A percentile compares a stretch with the other conserved stretches of the same genome.
Evolutionary conservation across 441 rosid species (phyloP).

Genomic region (Omphalea diandra): DNA sequence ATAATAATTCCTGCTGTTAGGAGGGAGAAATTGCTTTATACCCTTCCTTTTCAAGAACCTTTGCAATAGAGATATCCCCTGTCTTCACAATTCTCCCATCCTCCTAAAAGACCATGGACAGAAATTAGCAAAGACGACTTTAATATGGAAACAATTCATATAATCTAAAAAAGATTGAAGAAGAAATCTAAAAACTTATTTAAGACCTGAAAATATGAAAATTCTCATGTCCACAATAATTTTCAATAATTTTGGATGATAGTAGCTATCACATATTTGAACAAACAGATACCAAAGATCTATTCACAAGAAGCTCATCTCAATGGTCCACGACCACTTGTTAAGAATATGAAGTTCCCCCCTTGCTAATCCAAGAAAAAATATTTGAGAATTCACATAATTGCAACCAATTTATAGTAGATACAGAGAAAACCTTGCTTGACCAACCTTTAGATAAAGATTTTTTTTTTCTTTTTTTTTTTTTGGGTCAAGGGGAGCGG

Average conservation of each 20-base stretch:
- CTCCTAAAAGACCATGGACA: conserved; percentile 46
- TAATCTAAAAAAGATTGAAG: background rate
- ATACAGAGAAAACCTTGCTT: background rate
- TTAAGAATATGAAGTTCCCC: background rate
- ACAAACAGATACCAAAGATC: background rate
- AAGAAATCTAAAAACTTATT: too few relatives aligned
- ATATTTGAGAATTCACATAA: background rate
- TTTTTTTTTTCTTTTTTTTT: too few relatives aligned
- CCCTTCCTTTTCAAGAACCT: conserved; percentile 79
- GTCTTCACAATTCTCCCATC: conserved; percentile 78
- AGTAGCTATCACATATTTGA: conserved; percentile 7
- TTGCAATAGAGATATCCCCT: conserved; percentile 77
- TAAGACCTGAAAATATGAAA: too few relatives aligned
- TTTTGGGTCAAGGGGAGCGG: too few relatives aligned
- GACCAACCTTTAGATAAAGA: too few relatives aligned
- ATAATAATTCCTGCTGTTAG: conserved; percentile 22
- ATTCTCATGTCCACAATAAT: too few relatives aligned
- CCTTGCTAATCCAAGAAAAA: too few relatives aligned
- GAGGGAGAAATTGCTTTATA: conserved; percentile 63
- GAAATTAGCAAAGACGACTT: background rate
- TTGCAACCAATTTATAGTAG: background rate
- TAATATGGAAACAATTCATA: background rate
- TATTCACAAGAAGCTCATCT: background rate
- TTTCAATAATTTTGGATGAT: too few relatives aligned
- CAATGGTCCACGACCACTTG: background rate